Percentiles rank a stretch among this genome's conserved stretches.
Conservation (phyloP, 108 stramenopile genomes). For the Fragilariopsis cylindrus region DNA sequence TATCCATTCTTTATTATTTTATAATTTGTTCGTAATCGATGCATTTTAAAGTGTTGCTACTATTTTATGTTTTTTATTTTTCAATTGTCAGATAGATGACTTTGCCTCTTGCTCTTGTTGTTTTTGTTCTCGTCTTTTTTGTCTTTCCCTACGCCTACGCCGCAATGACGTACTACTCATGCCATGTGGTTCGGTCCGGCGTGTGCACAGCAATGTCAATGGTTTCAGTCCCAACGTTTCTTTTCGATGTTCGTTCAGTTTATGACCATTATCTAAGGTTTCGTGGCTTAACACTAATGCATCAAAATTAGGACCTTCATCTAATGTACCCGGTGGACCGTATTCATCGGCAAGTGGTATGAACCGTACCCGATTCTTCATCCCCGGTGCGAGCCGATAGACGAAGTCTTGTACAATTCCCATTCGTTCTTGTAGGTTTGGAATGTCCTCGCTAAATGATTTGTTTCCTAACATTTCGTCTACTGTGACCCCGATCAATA, state of each 20-base stretch:
- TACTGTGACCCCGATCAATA: conserved; percentile 77
- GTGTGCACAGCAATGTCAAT: conserved; percentile 76
- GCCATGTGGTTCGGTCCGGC: conserved; percentile 83
- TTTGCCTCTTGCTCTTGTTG: not conserved
- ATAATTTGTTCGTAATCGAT: no score
- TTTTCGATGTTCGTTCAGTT: conserved; percentile 68
- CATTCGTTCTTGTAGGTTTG: conserved; percentile 56
- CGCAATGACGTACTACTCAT: conserved; percentile 88
- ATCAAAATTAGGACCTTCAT: conserved; percentile 61
- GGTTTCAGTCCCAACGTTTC: conserved; percentile 61
- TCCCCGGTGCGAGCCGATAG: conserved; percentile 78
- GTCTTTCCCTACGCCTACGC: conserved; percentile 31
- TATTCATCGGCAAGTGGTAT: conserved; percentile 75
- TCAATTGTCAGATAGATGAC: not conserved
- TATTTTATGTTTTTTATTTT: not conserved
- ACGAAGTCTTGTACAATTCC: conserved; percentile 71
- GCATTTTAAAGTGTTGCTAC: not conserved
- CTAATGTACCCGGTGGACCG: conserved; percentile 71
- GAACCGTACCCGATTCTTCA: conserved; percentile 78
- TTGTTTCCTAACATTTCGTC: conserved; percentile 86
- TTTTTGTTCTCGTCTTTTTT: conserved; percentile 8
- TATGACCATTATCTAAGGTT: conserved; percentile 71
- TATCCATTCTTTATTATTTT: no score
- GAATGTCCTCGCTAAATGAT: conserved; percentile 67
- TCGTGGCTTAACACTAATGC: conserved; percentile 85